Evolutionary conservation across 1,284 basidiomycete genomes (phyloP).

Genomic region (Ustilago xerochloae): DNA sequence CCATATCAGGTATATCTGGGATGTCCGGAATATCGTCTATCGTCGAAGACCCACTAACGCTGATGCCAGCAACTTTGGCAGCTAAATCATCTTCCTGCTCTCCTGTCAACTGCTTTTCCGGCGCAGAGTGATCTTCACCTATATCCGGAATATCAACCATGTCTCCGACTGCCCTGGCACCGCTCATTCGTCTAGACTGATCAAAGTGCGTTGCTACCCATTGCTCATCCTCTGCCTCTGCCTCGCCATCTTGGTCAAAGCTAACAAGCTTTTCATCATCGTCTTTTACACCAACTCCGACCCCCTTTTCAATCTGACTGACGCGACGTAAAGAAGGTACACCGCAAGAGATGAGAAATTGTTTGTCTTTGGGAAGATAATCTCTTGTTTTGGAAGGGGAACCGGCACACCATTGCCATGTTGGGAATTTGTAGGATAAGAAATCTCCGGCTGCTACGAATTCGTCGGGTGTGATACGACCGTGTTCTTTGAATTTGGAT

Average conservation of each 20-base stretch:
- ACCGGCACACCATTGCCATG: conserved; percentile 65
- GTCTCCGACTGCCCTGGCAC: conserved; percentile 34
- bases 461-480: conserved; percentile 83
- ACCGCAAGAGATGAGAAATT: conserved; percentile 80
- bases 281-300: conserved; percentile 30
- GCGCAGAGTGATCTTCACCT: conserved; percentile 50
- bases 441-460: conserved; percentile 67
- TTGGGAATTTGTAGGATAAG: conserved; percentile 64
- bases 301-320: conserved; percentile 55
- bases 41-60: conserved; percentile 16
- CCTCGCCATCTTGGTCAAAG: conserved; percentile 41
- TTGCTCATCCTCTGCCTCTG: conserved; percentile 46
- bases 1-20: conserved; percentile 61
- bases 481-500: conserved; percentile 99
- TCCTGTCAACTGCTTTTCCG: conserved; percentile 49
- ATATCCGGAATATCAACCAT: conserved; percentile 63
- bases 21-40: conserved; percentile 53
- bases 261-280: conserved; percentile 53
- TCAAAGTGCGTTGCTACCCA: conserved; percentile 58
- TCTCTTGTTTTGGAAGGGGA: conserved; percentile 85
- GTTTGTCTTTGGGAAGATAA: conserved; percentile 92
- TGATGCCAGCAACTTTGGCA: conserved; percentile 47
- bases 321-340: conserved; percentile 65
- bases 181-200: conserved; percentile 8
- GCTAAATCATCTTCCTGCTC: conserved; percentile 61